Base-by-base conservation (phyloP, 2,329 filamentous ascomycete genomes). In the Aspergillus glaucus region DNA sequence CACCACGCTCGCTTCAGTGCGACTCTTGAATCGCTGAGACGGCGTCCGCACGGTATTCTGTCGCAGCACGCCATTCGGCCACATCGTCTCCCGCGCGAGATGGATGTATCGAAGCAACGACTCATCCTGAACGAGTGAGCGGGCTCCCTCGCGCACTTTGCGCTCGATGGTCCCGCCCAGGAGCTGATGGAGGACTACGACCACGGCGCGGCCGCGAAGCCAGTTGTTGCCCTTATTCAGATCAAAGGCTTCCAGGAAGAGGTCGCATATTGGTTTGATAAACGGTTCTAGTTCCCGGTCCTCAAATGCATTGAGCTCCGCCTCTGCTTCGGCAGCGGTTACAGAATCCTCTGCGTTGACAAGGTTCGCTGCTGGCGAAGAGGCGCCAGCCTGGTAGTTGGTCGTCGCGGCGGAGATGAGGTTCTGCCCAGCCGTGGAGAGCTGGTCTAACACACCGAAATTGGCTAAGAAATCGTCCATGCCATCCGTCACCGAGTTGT, bases 401-500 rank as follows among this genome's bases (percentile, higher is more conserved):
- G 45, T 68, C 55, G 53, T 82, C 5, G 80, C 71, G 6, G 72
- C 72, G 6, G 71, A 73, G 14, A 75, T 75, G 44, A 97, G 79
- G 61, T 91, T 96, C 65, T 97, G 92, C 0, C 92, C 92, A 6
- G 93, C 91, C 1, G 90, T 80, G 0, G 91, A 95, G 6, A 98
- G 80, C 65, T 97, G 93, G 60, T 98, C 93, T 26, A 98, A 79
- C 0, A 96, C 91, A 1, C 93, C 89, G 40, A 97, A 92, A 63
- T 95, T 97, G 48, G 93, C 93, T 3, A 98, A 75, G 47, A 98
- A 94, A 59, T 98, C 93, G 65, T 98, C 93, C 86, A 98, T 94
- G 30, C 94, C 93, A 63, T 98, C 93, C 0, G 92, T 88, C 19
- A 98, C 92, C 0, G 92, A 97, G 65, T 94, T 94, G 71, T 97